A percentile compares a stretch with the other conserved stretches of the same genome.
Conservation (phyloP, 805 yeast genomes). For the Candida schatavii region DNA sequence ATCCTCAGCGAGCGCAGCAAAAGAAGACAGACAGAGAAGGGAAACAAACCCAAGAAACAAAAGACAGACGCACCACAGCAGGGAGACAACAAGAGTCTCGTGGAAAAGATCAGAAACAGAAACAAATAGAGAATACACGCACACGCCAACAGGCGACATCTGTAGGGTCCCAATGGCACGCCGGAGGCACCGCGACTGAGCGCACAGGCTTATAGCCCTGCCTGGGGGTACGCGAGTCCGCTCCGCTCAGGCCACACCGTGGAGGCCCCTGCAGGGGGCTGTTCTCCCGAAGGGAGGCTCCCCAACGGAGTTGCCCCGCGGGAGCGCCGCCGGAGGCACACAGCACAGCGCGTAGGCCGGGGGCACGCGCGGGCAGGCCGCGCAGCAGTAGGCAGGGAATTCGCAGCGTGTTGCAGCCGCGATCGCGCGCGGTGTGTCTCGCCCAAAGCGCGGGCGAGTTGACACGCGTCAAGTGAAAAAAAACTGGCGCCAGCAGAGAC, state of each 20-base stretch:
- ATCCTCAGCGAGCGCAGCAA: conserved; percentile 73
- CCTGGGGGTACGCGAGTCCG: not conserved
- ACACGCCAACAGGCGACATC: not conserved
- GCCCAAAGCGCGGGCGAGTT: not conserved
- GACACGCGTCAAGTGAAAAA: conserved; percentile 1
- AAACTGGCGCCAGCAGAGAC: not conserved
- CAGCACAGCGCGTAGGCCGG: too few relatives aligned
- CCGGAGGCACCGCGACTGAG: too few relatives aligned
- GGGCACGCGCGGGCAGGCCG: too few relatives aligned
- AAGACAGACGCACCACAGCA: conserved; percentile 9
- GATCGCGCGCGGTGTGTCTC: not conserved
- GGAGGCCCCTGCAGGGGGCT: not conserved
- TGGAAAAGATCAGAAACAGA: conserved; percentile 49
- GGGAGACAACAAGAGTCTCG: conserved; percentile 30
- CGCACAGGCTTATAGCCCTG: too few relatives aligned
- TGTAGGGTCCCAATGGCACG: too few relatives aligned
- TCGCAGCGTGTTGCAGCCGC: too few relatives aligned
- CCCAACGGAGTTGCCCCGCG: not conserved
- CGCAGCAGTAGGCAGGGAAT: too few relatives aligned
- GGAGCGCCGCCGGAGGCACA: too few relatives aligned
- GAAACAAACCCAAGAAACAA: conserved; percentile 6
- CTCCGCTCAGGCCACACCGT: not conserved
- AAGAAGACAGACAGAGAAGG: conserved; percentile 65
- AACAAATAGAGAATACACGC: conserved; percentile 16
- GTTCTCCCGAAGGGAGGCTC: not conserved